A percentile compares a stretch with the other conserved stretches of the same genome.
Conservation (phyloP, 2,329 filamentous ascomycete species). For the Dryadomyces sulphureus region DNA sequence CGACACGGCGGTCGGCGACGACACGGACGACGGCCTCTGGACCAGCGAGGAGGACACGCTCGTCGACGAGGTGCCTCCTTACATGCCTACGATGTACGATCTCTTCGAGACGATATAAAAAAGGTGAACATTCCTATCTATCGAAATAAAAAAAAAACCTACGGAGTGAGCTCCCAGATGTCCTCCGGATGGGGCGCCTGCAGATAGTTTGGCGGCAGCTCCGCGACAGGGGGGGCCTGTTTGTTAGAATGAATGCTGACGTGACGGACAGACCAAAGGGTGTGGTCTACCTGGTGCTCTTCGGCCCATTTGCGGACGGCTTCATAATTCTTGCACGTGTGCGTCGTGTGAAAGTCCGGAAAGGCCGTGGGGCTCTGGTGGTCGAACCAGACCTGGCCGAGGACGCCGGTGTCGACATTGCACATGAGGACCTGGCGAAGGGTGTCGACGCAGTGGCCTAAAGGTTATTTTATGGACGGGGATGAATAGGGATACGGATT, state of each 20-base stretch:
- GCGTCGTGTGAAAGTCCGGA: constrained; percentile 47
- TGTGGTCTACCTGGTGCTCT: too few species aligned
- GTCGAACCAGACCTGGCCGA: constrained; percentile 47
- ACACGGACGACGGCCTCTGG: too few species aligned
- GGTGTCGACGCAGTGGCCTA: constrained; percentile 46
- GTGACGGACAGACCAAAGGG: too few species aligned
- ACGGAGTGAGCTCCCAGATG: constrained; percentile 8
- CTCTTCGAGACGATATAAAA: too few species aligned
- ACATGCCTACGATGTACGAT: too few species aligned
- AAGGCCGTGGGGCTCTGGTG: constrained; percentile 30
- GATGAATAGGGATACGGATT: not conserved
- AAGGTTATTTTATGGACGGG: not conserved
- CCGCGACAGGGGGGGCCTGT: constrained; percentile 16
- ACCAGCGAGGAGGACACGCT: too few species aligned
- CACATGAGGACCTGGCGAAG: constrained; percentile 50
- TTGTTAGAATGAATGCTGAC: too few species aligned
- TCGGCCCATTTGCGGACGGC: constrained; percentile 32
- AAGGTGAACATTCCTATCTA: too few species aligned
- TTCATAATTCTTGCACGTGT: constrained; percentile 30
- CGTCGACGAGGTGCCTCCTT: too few species aligned
- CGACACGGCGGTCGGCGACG: too few species aligned
- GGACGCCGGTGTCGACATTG: constrained; percentile 41
- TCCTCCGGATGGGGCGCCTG: constrained; percentile 7
- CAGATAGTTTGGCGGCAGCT: constrained; percentile 12
- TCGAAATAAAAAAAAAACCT: too few species aligned